Conservation (phyloP, 306 rosid species). For the Castanospermum australe region DNA sequence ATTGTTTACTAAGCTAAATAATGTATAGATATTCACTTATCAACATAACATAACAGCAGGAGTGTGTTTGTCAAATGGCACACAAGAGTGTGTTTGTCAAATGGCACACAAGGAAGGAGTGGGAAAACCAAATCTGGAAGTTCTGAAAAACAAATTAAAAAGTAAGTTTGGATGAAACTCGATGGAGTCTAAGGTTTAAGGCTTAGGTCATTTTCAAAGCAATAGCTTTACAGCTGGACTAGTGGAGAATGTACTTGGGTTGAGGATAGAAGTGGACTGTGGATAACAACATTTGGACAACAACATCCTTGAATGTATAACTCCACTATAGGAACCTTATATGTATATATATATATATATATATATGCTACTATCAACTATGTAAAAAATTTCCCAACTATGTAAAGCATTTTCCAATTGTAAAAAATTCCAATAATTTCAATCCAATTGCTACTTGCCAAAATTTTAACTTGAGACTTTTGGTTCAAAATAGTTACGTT, state of each 20-base stretch:
- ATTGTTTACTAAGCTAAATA: neutral
- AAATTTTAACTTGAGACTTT: neutral
- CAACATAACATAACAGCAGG: constrained; percentile 15
- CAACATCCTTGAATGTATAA: constrained; percentile 20
- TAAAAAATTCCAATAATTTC: constrained; percentile 13
- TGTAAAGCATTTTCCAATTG: constrained; percentile 10
- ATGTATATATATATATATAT: no score
- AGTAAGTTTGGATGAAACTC: constrained; percentile 25
- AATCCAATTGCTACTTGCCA: neutral
- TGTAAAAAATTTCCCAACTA: constrained; percentile 14
- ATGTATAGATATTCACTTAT: constrained; percentile 1
- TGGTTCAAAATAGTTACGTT: neutral
- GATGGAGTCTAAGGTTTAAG: constrained; percentile 35
- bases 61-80: constrained; percentile 20
- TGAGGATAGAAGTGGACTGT: constrained; percentile 21
- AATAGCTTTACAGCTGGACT: constrained; percentile 39
- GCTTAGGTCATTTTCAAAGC: constrained; percentile 37
- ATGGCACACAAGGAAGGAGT: constrained; percentile 19
- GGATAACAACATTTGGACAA: constrained; percentile 1
- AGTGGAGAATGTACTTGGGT: constrained; percentile 2
- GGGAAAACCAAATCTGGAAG: constrained; percentile 27
- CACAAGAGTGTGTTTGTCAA: constrained; percentile 3
- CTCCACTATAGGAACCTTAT: constrained; percentile 15
- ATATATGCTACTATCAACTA: neutral
- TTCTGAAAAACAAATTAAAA: constrained; percentile 26